Conservation (phyloP, 306 rosid species). For the Malus orientalis region DNA sequence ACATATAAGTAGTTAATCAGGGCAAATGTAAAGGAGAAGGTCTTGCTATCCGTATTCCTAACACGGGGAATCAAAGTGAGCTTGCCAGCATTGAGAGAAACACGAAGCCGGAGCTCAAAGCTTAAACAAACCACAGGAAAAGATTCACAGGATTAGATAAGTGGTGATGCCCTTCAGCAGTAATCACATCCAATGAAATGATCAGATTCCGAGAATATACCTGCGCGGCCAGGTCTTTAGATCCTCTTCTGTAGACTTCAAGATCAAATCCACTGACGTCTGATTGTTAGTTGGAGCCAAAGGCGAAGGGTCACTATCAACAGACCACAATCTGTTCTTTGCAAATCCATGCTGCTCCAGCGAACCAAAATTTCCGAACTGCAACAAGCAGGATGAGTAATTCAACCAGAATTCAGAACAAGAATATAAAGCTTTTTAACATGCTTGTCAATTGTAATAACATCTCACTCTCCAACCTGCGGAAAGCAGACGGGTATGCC, state of each 20-base stretch:
- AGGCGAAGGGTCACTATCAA: conserved; percentile 59
- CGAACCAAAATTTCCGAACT: conserved; percentile 62
- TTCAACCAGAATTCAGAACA: background rate
- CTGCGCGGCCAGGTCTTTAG: conserved; percentile 50
- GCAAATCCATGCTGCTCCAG: conserved; percentile 53
- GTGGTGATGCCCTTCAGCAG: background rate
- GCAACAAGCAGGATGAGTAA: conserved; percentile 10
- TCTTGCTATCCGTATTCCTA: conserved; percentile 55
- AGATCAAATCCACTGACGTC: conserved; percentile 61
- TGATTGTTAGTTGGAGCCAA: conserved; percentile 50
- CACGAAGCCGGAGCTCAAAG: conserved; percentile 61
- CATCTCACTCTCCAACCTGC: conserved; percentile 33
- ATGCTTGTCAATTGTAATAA: background rate
- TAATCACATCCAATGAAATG: background rate
- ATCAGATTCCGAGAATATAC: conserved; percentile 18
- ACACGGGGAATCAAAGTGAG: conserved; percentile 50
- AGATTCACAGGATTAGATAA: background rate
- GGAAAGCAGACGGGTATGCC: conserved; percentile 64
- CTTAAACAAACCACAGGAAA: conserved; percentile 25
- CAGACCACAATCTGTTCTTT: conserved; percentile 59
- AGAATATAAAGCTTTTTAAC: background rate
- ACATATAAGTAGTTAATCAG: conserved; percentile 55
- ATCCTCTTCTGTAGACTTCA: conserved; percentile 56
- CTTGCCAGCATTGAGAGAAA: conserved; percentile 55
- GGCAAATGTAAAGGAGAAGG: conserved; percentile 53